These are phyloP conservation scores for Calonectria hawksworthii DNA, from an alignment of 2,329 filamentous ascomycete genomes.

Conservation along the genomic window DNA sequence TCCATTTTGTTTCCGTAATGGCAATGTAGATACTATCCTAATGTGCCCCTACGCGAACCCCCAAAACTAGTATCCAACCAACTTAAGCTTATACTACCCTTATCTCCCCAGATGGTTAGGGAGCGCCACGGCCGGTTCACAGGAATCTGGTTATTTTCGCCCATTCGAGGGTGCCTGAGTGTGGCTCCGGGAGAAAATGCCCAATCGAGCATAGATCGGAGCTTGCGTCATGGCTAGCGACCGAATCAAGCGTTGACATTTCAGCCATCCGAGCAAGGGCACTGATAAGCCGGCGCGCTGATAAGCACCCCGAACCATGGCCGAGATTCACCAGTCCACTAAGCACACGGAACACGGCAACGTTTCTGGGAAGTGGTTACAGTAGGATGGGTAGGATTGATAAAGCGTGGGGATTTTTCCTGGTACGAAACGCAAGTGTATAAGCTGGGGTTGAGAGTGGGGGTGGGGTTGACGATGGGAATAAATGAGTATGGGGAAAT, in stretches of 20 bases:
- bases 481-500: too few relatives aligned
- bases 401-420: neutral
- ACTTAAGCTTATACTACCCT: slow-evolving; percentile 24
- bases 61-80: neutral
- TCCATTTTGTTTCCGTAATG: neutral
- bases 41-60: neutral
- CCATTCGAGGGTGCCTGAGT: slow-evolving; percentile 1
- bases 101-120: neutral
- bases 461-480: neutral
- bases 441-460: neutral
- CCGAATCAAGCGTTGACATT: neutral
- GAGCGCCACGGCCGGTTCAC: neutral
- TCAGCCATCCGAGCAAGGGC: neutral
- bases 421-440: neutral
- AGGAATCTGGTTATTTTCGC: slow-evolving; percentile 19
- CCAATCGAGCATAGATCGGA: neutral
- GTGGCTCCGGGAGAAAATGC: slow-evolving; percentile 8
- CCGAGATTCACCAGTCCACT: neutral
- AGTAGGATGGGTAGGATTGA: neutral
- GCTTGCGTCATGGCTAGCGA: neutral
- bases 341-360: neutral
- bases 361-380: neutral
- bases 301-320: slow-evolving; percentile 13
- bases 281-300: slow-evolving; percentile 11
- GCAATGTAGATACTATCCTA: neutral